Evolutionary conservation across 495 filamentous ascomycete species (phyloP).

Genomic region (Bathelium albidoporum): DNA sequence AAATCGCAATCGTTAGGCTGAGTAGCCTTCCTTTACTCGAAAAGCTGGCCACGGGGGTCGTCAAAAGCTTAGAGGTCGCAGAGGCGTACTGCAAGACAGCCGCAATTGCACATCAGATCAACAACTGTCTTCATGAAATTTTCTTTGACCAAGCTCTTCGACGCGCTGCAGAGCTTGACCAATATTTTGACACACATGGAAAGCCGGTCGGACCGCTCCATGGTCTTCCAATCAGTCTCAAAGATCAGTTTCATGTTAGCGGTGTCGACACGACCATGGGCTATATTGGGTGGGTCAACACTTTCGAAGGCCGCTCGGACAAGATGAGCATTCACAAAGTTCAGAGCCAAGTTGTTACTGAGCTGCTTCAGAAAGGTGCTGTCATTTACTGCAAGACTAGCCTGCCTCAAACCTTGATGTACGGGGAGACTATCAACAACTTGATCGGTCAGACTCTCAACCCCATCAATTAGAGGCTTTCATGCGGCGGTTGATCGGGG

Average conservation of each 20-base stretch:
- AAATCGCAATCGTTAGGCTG: slow-evolving; percentile 38
- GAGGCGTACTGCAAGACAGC: slow-evolving; percentile 33
- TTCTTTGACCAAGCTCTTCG: slow-evolving; percentile 29
- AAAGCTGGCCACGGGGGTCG: slow-evolving; percentile 21
- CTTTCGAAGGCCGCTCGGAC: slow-evolving; percentile 38
- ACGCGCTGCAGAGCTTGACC: slow-evolving; percentile 24
- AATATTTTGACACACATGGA: slow-evolving; percentile 35
- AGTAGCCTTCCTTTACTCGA: slow-evolving; percentile 28
- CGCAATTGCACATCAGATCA: slow-evolving; percentile 37
- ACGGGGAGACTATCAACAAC: slow-evolving; percentile 84
- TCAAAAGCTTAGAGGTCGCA: slow-evolving; percentile 30
- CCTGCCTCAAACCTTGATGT: slow-evolving; percentile 75
- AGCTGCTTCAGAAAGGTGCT: slow-evolving; percentile 54
- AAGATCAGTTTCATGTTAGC: slow-evolving; percentile 54
- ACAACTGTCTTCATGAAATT: slow-evolving; percentile 32
- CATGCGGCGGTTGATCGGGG: slow-evolving; percentile 53
- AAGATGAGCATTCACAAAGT: slow-evolving; percentile 32
- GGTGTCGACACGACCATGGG: slow-evolving; percentile 57
- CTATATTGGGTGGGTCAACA: slow-evolving; percentile 40
- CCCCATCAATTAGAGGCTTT: slow-evolving; percentile 56
- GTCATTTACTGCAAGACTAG: slow-evolving; percentile 95
- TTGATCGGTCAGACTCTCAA: slow-evolving; percentile 57
- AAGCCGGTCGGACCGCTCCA: slow-evolving; percentile 37
- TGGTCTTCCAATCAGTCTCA: slow-evolving; percentile 26
- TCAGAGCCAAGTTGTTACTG: slow-evolving; percentile 28